These are phyloP conservation scores for Kitagawia praeruptora DNA, from an alignment of 129 eudicot genomes.

Conservation along the genomic window DNA sequence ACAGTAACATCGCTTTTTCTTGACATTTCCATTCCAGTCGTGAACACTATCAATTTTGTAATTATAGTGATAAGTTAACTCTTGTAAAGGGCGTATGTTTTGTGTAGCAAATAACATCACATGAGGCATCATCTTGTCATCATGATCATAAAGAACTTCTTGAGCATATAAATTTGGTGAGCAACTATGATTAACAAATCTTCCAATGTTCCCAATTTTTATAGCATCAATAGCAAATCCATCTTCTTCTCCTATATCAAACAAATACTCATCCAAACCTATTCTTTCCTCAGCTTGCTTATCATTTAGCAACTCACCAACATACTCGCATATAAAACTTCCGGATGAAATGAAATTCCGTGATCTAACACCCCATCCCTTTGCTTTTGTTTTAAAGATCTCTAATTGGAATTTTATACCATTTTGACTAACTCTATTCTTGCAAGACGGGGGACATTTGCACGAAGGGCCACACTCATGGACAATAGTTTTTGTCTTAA, in stretches of 20 bases:
- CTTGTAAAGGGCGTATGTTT: not conserved
- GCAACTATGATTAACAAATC: not conserved
- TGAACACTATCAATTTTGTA: not conserved
- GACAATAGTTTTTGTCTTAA: slow-evolving; percentile 12
- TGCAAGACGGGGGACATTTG: slow-evolving; percentile 35
- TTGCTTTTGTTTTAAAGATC: slow-evolving; percentile 26
- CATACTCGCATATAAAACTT: slow-evolving; percentile 35
- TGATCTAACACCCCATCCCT: slow-evolving; percentile 44
- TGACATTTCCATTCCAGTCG: not conserved
- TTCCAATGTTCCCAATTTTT: not conserved
- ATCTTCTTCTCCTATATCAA: slow-evolving; percentile 18
- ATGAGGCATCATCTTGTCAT: slow-evolving; percentile 1
- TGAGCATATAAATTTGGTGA: not conserved
- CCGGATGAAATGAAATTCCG: slow-evolving; percentile 18
- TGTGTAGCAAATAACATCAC: not conserved
- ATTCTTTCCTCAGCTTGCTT: slow-evolving; percentile 24
- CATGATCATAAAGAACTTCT: not conserved
- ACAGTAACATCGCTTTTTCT: not conserved
- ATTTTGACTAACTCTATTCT: slow-evolving; percentile 31
- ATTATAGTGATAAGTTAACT: not conserved
- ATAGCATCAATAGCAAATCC: slow-evolving; percentile 12
- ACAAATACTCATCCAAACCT: slow-evolving; percentile 23
- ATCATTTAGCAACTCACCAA: slow-evolving; percentile 22
- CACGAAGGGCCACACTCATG: slow-evolving; percentile 43
- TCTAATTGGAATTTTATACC: slow-evolving; percentile 26